Conservation (phyloP, 1,139 yeast genomes). For the Pichia sp. region DNA sequence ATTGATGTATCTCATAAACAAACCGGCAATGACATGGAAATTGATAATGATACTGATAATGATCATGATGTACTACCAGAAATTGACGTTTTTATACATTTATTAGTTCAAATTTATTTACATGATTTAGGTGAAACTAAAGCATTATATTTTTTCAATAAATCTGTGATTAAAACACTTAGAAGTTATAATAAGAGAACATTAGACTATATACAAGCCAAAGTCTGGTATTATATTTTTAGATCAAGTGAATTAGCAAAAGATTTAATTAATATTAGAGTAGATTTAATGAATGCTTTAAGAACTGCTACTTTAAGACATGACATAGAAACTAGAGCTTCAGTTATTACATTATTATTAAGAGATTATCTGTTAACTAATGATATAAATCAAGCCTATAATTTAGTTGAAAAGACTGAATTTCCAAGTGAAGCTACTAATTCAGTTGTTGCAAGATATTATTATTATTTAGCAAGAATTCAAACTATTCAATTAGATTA, state of each 20-base stretch:
- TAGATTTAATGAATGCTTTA: slow-evolving; percentile 64
- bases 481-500: slow-evolving; percentile 91
- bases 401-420: slow-evolving; percentile 80
- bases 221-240: slow-evolving; percentile 87
- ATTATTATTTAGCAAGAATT: slow-evolving; percentile 82
- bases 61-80: slow-evolving; percentile 51
- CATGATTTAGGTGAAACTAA: slow-evolving; percentile 54
- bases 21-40: slow-evolving; percentile 25
- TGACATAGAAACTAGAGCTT: slow-evolving; percentile 86
- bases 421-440: slow-evolving; percentile 85
- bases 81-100: slow-evolving; percentile 71
- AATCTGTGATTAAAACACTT: slow-evolving; percentile 48
- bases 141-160: slow-evolving; percentile 48
- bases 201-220: slow-evolving; percentile 80
- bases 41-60: slow-evolving; percentile 22
- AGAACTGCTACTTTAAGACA: slow-evolving; percentile 90
- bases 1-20: slow-evolving; percentile 15
- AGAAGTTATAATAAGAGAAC: slow-evolving; percentile 71
- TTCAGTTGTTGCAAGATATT: slow-evolving; percentile 86
- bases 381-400: slow-evolving; percentile 82
- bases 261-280: slow-evolving; percentile 58
- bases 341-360: slow-evolving; percentile 73
- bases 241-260: slow-evolving; percentile 68
- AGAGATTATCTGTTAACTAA: slow-evolving; percentile 75
- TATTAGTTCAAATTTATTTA: slow-evolving; percentile 69